Conservation (phyloP, 257 asterid species). For the Petunia secreta region DNA sequence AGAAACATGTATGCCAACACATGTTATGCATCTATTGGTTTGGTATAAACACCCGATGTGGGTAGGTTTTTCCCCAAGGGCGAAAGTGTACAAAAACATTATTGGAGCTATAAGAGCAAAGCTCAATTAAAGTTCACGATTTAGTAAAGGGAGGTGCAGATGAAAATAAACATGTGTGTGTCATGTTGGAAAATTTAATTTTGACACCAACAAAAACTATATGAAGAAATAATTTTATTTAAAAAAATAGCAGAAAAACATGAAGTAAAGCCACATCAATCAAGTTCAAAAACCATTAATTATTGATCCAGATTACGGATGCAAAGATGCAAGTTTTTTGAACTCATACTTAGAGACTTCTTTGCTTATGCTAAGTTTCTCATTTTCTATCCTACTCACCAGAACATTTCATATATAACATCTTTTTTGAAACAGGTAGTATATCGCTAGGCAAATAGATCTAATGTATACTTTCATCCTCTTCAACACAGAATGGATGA, state of each 20-base stretch:
- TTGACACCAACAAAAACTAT: too few relatives aligned
- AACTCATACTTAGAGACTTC: neutral
- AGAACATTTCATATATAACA: neutral
- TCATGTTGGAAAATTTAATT: neutral
- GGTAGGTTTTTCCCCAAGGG: neutral
- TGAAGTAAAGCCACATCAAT: neutral
- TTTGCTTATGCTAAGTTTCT: neutral
- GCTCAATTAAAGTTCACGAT: neutral
- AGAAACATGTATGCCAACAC: too few relatives aligned
- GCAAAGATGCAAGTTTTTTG: neutral
- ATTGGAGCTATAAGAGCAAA: constrained; percentile 1
- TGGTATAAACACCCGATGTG: too few relatives aligned
- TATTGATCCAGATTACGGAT: neutral
- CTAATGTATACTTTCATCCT: neutral
- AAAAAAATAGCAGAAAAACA: neutral
- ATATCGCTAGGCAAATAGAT: neutral
- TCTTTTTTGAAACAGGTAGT: neutral
- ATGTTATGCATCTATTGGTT: too few relatives aligned
- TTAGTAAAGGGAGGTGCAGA: neutral
- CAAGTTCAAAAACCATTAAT: neutral
- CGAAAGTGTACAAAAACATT: neutral
- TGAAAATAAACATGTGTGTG: neutral
- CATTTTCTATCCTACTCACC: neutral
- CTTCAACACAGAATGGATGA: neutral
- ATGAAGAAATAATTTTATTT: neutral